Conservation (phyloP, 768 basidiomycete genomes). For the Boletus vermiculosoides region DNA sequence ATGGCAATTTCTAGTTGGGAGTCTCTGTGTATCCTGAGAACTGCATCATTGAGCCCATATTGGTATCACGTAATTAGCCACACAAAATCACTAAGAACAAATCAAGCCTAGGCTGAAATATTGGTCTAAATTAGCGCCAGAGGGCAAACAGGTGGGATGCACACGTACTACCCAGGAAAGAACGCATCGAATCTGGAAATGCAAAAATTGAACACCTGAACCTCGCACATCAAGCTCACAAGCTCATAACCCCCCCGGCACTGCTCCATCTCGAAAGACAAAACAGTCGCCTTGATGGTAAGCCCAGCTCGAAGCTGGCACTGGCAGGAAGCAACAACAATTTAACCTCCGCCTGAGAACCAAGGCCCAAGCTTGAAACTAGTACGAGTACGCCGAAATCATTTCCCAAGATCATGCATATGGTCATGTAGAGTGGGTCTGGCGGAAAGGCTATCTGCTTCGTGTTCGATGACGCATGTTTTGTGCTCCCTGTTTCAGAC, state of each 20-base stretch:
- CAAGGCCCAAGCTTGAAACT: too few relatives aligned
- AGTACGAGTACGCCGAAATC: background rate
- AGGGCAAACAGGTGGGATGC: too few relatives aligned
- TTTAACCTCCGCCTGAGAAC: background rate
- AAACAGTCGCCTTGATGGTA: background rate
- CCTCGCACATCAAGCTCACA: background rate
- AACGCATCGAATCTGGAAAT: background rate
- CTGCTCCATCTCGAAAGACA: background rate
- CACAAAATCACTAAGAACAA: background rate
- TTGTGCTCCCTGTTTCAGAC: slow-evolving; percentile 88
- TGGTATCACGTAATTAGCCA: background rate
- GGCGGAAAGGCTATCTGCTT: slow-evolving; percentile 79
- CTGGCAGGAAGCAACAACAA: background rate
- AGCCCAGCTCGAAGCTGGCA: background rate
- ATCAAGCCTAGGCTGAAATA: too few relatives aligned
- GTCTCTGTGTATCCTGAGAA: background rate
- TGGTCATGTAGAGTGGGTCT: slow-evolving; percentile 80
- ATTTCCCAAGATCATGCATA: background rate
- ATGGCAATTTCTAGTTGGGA: background rate
- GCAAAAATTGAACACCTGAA: background rate
- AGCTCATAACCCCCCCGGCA: background rate
- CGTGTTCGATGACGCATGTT: slow-evolving; percentile 75
- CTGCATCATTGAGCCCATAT: background rate
- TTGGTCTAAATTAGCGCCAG: too few relatives aligned
- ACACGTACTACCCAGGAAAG: background rate